Evolutionary conservation across 2,329 filamentous ascomycete species (phyloP), one percentile per base, ranked within the genome.

Genomic region (Paecilomyces niveus): DNA sequence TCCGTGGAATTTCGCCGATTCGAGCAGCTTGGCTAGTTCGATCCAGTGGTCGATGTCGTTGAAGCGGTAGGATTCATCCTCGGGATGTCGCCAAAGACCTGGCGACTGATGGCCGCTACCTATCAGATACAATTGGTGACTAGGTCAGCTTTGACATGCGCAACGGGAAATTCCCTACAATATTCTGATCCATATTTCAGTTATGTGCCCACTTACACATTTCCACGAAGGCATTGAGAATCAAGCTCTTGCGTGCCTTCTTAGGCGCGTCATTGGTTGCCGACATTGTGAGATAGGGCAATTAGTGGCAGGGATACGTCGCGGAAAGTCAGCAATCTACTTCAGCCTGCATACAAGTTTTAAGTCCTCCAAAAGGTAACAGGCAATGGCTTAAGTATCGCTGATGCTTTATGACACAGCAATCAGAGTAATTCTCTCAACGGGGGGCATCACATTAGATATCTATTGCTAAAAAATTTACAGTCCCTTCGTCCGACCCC

Each of bases 11-110:
- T 86, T 85, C 31, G 82, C 85, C 0, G 78, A 74, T 62, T 88
- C 85, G 0, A 87, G 78, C 0, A 84, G 72, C 60, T 85, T 78
- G 0, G 85, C 85, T 0, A 88, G 71, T 55, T 83, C 77, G 0
- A 82, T 78, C 85, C 85, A 88, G 60, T 87, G 82, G 5, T 82
- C 74, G 33, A 86, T 74, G 26, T 81, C 77, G 61, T 84, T 84
- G 70, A 89, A 89, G 18, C 81, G 72, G 63, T 80, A 79, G 1
- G 85, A 88, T 62, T 83, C 75, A 62, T 89, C 86, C 15, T 83
- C 76, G 1, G 86, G 87, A 64, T 89, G 86, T 35, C 81, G 78
- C 86, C 85, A 86, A 3, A 85, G 74, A 1, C 83, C 83, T 6
- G 83, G 82, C 3, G 80, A 82, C 61, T 82, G 77, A 65, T 83